phyloP scores from a whole-genome alignment of 108 stramenopile species.

The Pseudonitzschia pungens region DNA sequence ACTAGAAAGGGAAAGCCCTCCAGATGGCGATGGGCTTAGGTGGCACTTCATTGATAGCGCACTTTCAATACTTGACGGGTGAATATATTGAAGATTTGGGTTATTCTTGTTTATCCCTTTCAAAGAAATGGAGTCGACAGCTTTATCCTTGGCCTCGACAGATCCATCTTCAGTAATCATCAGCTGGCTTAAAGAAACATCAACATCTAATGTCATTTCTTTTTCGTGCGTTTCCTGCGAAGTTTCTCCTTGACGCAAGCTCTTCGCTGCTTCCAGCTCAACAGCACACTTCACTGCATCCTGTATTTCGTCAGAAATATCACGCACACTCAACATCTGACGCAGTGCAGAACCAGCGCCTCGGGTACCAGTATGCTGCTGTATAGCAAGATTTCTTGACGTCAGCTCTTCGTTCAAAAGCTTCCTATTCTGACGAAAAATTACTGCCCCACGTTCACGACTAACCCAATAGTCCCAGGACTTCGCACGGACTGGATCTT shows the following conservation, averaged over 20 bases:
- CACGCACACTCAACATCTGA: conserved; percentile 80
- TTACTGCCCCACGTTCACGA: conserved; percentile 69
- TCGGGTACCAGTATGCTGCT: conserved; percentile 57
- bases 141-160: conserved; percentile 28
- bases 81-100: conserved; percentile 47
- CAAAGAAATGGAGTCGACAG: conserved; percentile 4
- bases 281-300: conserved; percentile 80
- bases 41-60: conserved; percentile 73
- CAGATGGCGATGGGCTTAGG: conserved; percentile 75
- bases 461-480: conserved; percentile 80
- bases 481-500: conserved; percentile 77
- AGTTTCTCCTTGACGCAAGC: conserved; percentile 64
- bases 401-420: conserved; percentile 54
- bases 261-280: conserved; percentile 83
- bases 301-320: conserved; percentile 66
- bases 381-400: conserved; percentile 51
- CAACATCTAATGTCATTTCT: conserved; percentile 41
- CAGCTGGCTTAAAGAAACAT: conserved; percentile 62
- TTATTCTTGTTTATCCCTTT: conserved; percentile 15
- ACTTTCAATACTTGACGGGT: conserved; percentile 78
- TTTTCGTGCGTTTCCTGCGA: conserved; percentile 41
- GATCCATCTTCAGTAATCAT: conserved; percentile 38
- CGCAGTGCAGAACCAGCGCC: conserved; percentile 74
- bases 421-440: conserved; percentile 74
- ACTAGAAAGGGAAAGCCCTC: conserved; percentile 53